Conservation (phyloP, 106 monocot genomes). For the Dendrobium huoshanense region DNA sequence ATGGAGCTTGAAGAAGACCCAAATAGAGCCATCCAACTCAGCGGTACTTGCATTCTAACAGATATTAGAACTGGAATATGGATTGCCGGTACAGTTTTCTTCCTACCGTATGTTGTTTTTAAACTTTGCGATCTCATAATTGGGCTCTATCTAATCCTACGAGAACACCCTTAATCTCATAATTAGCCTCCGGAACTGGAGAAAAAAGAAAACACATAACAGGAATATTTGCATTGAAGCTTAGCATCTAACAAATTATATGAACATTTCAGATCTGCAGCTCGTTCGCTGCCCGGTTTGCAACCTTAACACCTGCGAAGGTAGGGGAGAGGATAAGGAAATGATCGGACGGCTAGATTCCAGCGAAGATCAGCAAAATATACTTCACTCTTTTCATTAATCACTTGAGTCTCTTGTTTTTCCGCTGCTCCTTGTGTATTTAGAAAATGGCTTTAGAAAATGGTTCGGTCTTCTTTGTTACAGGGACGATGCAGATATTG, state of each 20-base stretch:
- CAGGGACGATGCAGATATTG: slow-evolving; percentile 91
- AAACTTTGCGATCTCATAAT: no score
- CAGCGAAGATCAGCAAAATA: slow-evolving; percentile 1
- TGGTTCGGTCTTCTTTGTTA: background rate
- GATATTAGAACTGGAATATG: slow-evolving; percentile 52
- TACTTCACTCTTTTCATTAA: background rate
- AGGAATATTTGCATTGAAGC: no score
- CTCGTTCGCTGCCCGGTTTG: slow-evolving; percentile 66
- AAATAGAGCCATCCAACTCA: slow-evolving; percentile 16
- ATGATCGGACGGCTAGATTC: background rate
- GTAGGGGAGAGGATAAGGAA: slow-evolving; percentile 11
- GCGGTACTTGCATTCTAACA: slow-evolving; percentile 33
- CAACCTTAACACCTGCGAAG: slow-evolving; percentile 73
- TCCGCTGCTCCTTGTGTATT: background rate
- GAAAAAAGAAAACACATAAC: no score
- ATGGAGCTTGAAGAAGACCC: slow-evolving; percentile 18
- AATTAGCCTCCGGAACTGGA: no score
- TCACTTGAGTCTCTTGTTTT: background rate
- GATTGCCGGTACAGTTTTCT: slow-evolving; percentile 45
- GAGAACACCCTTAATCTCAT: no score
- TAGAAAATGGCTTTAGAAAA: no score
- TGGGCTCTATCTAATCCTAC: no score
- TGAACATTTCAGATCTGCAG: slow-evolving; percentile 40
- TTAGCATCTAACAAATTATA: background rate
- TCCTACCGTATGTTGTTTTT: background rate